phyloP scores from a whole-genome alignment of 2,329 filamentous ascomycete genomes.

The Emmonsiellopsis sp. region DNA sequence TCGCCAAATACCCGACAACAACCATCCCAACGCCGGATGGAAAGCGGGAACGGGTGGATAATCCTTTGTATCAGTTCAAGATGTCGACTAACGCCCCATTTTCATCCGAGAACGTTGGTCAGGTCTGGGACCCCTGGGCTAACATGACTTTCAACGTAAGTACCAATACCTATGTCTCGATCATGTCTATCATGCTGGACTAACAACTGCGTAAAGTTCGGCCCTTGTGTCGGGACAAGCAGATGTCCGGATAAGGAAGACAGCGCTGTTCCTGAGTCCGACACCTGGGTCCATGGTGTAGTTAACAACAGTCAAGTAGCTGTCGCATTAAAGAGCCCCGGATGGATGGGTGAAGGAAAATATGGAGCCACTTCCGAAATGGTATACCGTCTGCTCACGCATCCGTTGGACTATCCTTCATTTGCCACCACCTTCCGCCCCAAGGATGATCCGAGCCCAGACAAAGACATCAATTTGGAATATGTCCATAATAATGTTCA shows the following conservation, averaged over 20 bases:
- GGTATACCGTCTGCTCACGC: conserved; percentile 14
- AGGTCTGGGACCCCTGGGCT: conserved; percentile 2
- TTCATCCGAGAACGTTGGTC: conserved; percentile 5
- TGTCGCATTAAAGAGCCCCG: conserved; percentile 10
- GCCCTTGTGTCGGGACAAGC: conserved; percentile 13
- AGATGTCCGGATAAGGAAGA: conserved; percentile 5
- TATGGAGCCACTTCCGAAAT: conserved; percentile 13
- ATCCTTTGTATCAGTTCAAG: conserved; percentile 39
- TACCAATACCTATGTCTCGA: background rate
- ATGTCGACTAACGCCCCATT: conserved; percentile 20
- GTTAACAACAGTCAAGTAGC: conserved; percentile 16
- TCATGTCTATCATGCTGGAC: background rate
- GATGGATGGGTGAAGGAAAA: conserved; percentile 7
- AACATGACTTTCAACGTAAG: conserved; percentile 6
- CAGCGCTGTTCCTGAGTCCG: conserved; percentile 17
- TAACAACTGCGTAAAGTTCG: conserved; percentile 8
- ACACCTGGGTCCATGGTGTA: conserved; percentile 12
- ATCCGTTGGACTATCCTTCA: conserved; percentile 10
- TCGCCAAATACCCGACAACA: conserved; percentile 16
- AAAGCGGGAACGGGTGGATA: conserved; percentile 29
- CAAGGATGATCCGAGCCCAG: conserved; percentile 8
- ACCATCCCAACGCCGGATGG: conserved; percentile 31
- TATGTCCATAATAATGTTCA: conserved; percentile 40
- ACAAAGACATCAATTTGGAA: conserved; percentile 25
- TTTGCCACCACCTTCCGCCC: conserved; percentile 19